These are phyloP conservation scores for Grifola frondosa DNA, from an alignment of 1,284 basidiomycete genomes.

Conservation along the genomic window DNA sequence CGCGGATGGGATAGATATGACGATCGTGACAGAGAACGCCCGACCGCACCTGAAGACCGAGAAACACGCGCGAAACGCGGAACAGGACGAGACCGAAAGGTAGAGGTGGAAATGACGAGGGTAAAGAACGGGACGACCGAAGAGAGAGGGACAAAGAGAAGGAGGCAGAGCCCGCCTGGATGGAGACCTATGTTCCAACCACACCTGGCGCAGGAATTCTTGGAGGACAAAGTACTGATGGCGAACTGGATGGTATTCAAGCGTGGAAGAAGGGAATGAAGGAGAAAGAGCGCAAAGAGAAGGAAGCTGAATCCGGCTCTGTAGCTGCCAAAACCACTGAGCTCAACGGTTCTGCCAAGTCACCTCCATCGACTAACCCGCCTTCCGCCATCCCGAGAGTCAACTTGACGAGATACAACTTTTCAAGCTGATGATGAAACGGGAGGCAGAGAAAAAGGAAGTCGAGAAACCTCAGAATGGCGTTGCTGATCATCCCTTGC, in stretches of 20 bases:
- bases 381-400: slow-evolving; percentile 31
- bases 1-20: slow-evolving; percentile 35
- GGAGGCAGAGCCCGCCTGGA: slow-evolving; percentile 88
- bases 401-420: slow-evolving; percentile 82
- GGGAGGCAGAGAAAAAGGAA: slow-evolving; percentile 72
- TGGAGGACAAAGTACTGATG: slow-evolving; percentile 57
- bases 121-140: slow-evolving; percentile 53
- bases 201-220: slow-evolving; percentile 58
- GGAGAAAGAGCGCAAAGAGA: slow-evolving; percentile 70
- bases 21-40: slow-evolving; percentile 54
- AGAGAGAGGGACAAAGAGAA: slow-evolving; percentile 52
- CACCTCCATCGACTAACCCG: slow-evolving; percentile 2
- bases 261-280: slow-evolving; percentile 88
- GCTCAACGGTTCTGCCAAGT: slow-evolving; percentile 8
- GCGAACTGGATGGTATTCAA: slow-evolving; percentile 83
- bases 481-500: slow-evolving; percentile 1
- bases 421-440: slow-evolving; percentile 84
- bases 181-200: slow-evolving; percentile 80
- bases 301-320: slow-evolving; percentile 27
- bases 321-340: slow-evolving; percentile 32
- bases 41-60: slow-evolving; percentile 64
- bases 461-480: slow-evolving; percentile 30
- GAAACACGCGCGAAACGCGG: slow-evolving; percentile 59
- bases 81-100: slow-evolving; percentile 57
- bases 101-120: slow-evolving; percentile 48